Conservation (phyloP, 768 basidiomycete species). For the Strobilomyces confusus region DNA sequence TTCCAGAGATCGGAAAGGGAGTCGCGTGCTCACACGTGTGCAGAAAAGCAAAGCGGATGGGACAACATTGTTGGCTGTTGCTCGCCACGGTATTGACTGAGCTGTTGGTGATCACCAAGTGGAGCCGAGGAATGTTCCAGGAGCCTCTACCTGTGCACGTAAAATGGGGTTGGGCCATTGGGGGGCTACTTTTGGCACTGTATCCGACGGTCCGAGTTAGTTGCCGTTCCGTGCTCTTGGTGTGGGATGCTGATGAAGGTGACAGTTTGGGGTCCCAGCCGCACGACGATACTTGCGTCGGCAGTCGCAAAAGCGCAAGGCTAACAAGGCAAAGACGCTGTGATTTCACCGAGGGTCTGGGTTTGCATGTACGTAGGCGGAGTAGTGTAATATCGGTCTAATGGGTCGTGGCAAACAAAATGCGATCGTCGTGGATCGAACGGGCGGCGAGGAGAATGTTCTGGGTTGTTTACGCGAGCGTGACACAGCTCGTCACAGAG, state of each 20-base stretch:
- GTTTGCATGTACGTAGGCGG: background rate
- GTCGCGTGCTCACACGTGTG: conserved; percentile 4
- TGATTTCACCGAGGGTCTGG: conserved; percentile 12
- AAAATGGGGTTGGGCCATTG: conserved; percentile 64
- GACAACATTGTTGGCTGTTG: conserved; percentile 83
- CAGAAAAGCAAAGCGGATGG: conserved; percentile 84
- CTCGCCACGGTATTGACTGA: conserved; percentile 85
- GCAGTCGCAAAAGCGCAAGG: conserved; percentile 29
- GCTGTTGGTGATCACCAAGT: conserved; percentile 75
- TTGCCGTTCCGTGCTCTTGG: background rate
- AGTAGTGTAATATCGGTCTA: background rate
- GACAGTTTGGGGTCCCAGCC: conserved; percentile 63
- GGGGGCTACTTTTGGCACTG: conserved; percentile 52
- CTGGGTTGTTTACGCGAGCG: conserved; percentile 29
- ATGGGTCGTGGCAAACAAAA: background rate
- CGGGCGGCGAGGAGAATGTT: conserved; percentile 24
- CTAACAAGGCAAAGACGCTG: conserved; percentile 28
- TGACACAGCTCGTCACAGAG: conserved; percentile 18
- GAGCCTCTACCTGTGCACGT: conserved; percentile 60
- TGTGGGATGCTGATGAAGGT: conserved; percentile 10
- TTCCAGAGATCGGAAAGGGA: background rate
- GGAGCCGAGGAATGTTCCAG: conserved; percentile 69
- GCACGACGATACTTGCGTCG: conserved; percentile 48
- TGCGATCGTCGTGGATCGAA: conserved; percentile 13
- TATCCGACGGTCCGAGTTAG: conserved; percentile 70